Evolutionary conservation across 805 yeast genomes (phyloP), one percentile per base, ranked within the genome.

Genomic region (Ogataea naganishii): DNA sequence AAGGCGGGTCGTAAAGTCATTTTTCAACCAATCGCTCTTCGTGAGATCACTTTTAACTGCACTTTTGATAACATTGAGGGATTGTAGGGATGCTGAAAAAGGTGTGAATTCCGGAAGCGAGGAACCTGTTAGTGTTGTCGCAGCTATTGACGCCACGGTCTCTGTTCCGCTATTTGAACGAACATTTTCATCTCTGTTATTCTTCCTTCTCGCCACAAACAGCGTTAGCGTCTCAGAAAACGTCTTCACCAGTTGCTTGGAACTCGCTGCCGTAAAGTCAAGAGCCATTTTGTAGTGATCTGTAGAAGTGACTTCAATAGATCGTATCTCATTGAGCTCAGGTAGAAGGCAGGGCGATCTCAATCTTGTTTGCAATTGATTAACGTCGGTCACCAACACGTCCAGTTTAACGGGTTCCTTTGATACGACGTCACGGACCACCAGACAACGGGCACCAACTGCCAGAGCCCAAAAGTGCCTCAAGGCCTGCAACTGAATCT

Each of bases 391-490:
- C 22, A 20, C n/a, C n/a, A 7, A 41, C 51, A 67, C 41, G 27
- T 60, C 44, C 51, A 72, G 23, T 56, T 69, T 64, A 11, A 73
- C 61, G 0, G 85, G 77, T 23, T 59, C 64, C 4, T 64, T 69
- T 0, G 79, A 67, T 14, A 68, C 70, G 7, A 80, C 75, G 47
- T 86, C 85, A 33, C 92, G 64, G 1, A 80, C 66, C 4, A 82
- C 69, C n/a, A 92, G 56, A 49, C 96, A 85, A 34, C 96, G 60
- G 3, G 80, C 80, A 40, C 79, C 86, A 4, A 80, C 79, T 0
- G 94, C 72, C 36, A 92, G 56, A 1, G 86, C 80, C 96, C 97
- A 92, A 39, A 92, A 79, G 51, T 86, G 94, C 24, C 95, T 64
- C 21, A 86, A 57, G 2, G 94, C 95, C 50, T 85, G 95, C 31